Percentiles rank a stretch among this genome's conserved stretches.
phyloP scores from a whole-genome alignment of 2,329 filamentous ascomycete species.

The Furcasterigmium furcatum region DNA sequence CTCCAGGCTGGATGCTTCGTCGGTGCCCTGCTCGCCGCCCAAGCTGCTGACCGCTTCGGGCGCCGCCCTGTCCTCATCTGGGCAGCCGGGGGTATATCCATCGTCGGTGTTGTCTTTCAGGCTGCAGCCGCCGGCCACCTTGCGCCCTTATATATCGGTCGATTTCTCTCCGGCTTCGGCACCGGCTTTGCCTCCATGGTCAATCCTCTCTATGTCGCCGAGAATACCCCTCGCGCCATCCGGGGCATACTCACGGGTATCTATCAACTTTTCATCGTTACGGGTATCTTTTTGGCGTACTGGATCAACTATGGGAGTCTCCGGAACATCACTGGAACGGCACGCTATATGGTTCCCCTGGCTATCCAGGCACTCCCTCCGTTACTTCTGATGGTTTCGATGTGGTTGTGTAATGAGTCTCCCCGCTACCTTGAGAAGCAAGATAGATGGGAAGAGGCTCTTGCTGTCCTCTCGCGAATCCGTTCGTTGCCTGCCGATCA shows the following conservation, averaged over 20 bases:
- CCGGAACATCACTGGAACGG: neutral
- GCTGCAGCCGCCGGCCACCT: constrained; percentile 7
- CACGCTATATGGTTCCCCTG: constrained; percentile 1
- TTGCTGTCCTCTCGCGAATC: constrained; percentile 12
- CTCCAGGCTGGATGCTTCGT: constrained; percentile 21
- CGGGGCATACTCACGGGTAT: constrained; percentile 46
- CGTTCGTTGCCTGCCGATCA: constrained; percentile 13
- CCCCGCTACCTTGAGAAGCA: constrained; percentile 2
- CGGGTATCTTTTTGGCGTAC: constrained; percentile 2
- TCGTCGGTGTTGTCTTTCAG: constrained; percentile 18
- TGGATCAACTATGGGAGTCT: constrained; percentile 2
- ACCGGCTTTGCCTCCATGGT: constrained; percentile 46
- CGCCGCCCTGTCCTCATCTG: constrained; percentile 36
- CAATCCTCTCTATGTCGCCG: constrained; percentile 37
- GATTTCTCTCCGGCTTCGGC: constrained; percentile 41
- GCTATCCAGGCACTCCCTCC: neutral
- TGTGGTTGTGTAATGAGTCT: constrained; percentile 3
- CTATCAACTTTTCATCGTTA: constrained; percentile 30
- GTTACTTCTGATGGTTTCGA: neutral
- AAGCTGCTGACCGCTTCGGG: constrained; percentile 34
- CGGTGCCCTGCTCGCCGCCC: constrained; percentile 23
- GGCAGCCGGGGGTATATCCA: constrained; percentile 29
- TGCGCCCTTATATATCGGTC: constrained; percentile 4
- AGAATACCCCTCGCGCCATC: constrained; percentile 42
- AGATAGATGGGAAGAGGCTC: constrained; percentile 4